phyloP scores from a whole-genome alignment of 306 rosid genomes.

The Quercus wislizeni region DNA sequence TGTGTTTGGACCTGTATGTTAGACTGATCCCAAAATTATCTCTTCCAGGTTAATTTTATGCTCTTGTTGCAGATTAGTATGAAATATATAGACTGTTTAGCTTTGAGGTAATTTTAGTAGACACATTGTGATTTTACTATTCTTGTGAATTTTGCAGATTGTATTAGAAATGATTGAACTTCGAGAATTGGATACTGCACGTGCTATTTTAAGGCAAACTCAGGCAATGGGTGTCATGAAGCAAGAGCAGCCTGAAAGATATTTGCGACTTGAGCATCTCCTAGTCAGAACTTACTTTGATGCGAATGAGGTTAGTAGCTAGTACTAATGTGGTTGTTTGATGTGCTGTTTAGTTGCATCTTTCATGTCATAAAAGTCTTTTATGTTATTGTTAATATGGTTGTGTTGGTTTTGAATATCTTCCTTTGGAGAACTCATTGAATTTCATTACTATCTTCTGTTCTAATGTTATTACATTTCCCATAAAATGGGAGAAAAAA shows the following conservation, averaged over 20 bases:
- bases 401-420: not conserved
- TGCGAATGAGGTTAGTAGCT: slow-evolving; percentile 75
- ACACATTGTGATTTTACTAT: not conserved
- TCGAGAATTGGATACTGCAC: slow-evolving; percentile 97
- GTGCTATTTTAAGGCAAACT: slow-evolving; percentile 89
- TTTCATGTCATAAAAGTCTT: slow-evolving; percentile 6
- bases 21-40: not conserved
- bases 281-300: slow-evolving; percentile 96
- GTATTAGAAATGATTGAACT: slow-evolving; percentile 99
- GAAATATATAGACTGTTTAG: not conserved
- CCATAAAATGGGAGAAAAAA: no score
- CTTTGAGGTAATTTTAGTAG: not conserved
- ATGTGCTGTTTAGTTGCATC: not conserved
- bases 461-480: no score
- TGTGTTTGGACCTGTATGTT: not conserved
- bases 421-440: not conserved
- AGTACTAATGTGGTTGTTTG: not conserved
- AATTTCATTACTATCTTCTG: not conserved
- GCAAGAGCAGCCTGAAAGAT: slow-evolving; percentile 99
- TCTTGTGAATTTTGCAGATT: slow-evolving; percentile 53
- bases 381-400: not conserved
- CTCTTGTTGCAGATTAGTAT: not conserved
- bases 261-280: slow-evolving; percentile 97
- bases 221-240: slow-evolving; percentile 99
- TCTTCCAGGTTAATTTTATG: not conserved